These are phyloP conservation scores for Leccinum pachyderme DNA, from an alignment of 1,284 basidiomycete species.

Conservation along the genomic window DNA sequence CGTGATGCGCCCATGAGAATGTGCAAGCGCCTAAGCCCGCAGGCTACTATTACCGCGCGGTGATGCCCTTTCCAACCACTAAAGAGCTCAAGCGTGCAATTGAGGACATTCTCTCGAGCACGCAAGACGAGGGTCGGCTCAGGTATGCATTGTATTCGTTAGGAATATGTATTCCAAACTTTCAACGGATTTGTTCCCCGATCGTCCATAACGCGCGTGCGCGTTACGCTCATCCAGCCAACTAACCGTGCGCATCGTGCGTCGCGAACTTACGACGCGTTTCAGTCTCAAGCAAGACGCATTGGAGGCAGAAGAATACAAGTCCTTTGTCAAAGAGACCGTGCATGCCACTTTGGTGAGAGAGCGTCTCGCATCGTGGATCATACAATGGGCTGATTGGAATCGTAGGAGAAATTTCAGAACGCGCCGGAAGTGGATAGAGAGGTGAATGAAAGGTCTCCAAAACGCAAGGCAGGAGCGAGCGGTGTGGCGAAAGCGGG, in stretches of 20 bases:
- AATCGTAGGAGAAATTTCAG: constrained; percentile 10
- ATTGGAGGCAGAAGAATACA: constrained; percentile 45
- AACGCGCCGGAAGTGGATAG: constrained; percentile 1
- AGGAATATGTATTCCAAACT: neutral
- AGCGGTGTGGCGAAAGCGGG: neutral
- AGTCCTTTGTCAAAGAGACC: constrained; percentile 41
- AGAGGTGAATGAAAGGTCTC: neutral
- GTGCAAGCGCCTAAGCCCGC: too few species aligned
- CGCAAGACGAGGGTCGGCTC: constrained; percentile 28
- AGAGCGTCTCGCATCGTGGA: neutral
- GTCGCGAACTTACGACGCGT: constrained; percentile 42
- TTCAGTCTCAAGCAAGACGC: constrained; percentile 41
- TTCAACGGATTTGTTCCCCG: neutral
- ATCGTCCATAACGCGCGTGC: neutral
- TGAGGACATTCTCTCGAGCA: constrained; percentile 27
- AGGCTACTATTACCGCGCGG: too few species aligned
- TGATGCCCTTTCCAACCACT: constrained; percentile 16
- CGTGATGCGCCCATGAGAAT: constrained; percentile 11
- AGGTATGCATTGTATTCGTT: constrained; percentile 17
- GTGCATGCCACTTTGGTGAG: constrained; percentile 43
- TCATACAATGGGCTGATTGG: neutral
- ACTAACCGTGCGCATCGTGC: constrained; percentile 48
- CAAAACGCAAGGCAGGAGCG: constrained; percentile 1
- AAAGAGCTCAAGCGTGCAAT: constrained; percentile 24
- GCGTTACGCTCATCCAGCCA: constrained; percentile 32